phyloP scores from a whole-genome alignment of 306 rosid species.

The Rosa persica region DNA sequence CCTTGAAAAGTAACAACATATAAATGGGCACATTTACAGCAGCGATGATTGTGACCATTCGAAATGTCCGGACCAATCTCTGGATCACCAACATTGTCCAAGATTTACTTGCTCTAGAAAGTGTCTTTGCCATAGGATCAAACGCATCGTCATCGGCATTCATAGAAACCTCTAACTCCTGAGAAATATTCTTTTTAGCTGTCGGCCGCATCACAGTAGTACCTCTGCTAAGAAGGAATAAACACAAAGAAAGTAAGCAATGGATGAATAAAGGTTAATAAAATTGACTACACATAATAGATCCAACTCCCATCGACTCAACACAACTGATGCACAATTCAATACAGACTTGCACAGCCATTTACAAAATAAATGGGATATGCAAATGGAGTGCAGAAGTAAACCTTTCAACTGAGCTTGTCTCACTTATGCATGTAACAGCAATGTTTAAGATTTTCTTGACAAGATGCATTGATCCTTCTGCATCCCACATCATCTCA shows the following conservation, averaged over 20 bases:
- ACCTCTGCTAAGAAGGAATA: conserved; percentile 49
- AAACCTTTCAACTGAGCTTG: conserved; percentile 63
- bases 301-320: background rate
- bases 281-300: too few species aligned
- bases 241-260: conserved; percentile 3
- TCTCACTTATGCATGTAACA: conserved; percentile 36
- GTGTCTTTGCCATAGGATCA: conserved; percentile 44
- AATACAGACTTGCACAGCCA: background rate
- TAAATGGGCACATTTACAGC: conserved; percentile 79
- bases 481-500: conserved; percentile 87
- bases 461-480: conserved; percentile 78
- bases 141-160: conserved; percentile 39
- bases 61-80: conserved; percentile 56
- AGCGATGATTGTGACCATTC: conserved; percentile 56
- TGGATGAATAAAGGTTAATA: background rate
- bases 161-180: conserved; percentile 48
- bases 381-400: conserved; percentile 9
- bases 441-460: conserved; percentile 57
- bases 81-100: conserved; percentile 49
- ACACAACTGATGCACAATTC: background rate
- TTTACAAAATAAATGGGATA: background rate
- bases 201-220: conserved; percentile 64
- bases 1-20: conserved; percentile 79
- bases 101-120: conserved; percentile 53
- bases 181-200: conserved; percentile 51